These are phyloP conservation scores for Didymella lethalis DNA, from an alignment of 2,329 filamentous ascomycete species.

Conservation along the genomic window DNA sequence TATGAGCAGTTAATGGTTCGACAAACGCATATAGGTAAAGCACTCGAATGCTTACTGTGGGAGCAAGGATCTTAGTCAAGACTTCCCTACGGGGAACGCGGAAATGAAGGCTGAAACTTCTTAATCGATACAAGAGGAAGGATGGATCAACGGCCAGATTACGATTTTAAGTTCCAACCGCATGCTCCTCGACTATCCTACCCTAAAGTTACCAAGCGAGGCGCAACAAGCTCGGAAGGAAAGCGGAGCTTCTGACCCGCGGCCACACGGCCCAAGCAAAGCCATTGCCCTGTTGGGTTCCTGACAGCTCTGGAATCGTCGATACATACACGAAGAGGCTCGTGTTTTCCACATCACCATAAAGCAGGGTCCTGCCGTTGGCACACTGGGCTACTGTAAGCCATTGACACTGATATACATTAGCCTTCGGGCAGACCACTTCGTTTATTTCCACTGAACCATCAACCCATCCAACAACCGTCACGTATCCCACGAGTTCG, in stretches of 20 bases:
- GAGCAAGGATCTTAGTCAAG: slow-evolving; percentile 21
- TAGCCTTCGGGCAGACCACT: slow-evolving; percentile 20
- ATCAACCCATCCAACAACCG: slow-evolving; percentile 10
- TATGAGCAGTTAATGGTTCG: slow-evolving; percentile 40
- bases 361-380: slow-evolving; percentile 17
- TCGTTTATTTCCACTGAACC: slow-evolving; percentile 16
- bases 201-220: slow-evolving; percentile 33
- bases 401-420: slow-evolving; percentile 7
- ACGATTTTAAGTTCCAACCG: slow-evolving; percentile 31
- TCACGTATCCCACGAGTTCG: slow-evolving; percentile 7
- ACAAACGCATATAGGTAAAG: slow-evolving; percentile 22
- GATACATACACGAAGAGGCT: slow-evolving; percentile 31
- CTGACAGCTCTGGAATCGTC: slow-evolving; percentile 35
- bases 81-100: slow-evolving; percentile 23
- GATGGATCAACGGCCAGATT: slow-evolving; percentile 31
- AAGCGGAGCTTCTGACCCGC: slow-evolving; percentile 26
- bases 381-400: background rate
- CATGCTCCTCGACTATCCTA: slow-evolving; percentile 32
- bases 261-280: slow-evolving; percentile 26
- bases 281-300: slow-evolving; percentile 27
- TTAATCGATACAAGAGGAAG: slow-evolving; percentile 17
- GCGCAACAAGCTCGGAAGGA: slow-evolving; percentile 26
- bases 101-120: slow-evolving; percentile 21
- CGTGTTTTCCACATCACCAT: slow-evolving; percentile 22
- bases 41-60: slow-evolving; percentile 15